Evolutionary conservation across 352 stramenopile species (phyloP), one percentile per base, ranked within the genome.

Genomic region (Globisporangium sylvaticum): DNA sequence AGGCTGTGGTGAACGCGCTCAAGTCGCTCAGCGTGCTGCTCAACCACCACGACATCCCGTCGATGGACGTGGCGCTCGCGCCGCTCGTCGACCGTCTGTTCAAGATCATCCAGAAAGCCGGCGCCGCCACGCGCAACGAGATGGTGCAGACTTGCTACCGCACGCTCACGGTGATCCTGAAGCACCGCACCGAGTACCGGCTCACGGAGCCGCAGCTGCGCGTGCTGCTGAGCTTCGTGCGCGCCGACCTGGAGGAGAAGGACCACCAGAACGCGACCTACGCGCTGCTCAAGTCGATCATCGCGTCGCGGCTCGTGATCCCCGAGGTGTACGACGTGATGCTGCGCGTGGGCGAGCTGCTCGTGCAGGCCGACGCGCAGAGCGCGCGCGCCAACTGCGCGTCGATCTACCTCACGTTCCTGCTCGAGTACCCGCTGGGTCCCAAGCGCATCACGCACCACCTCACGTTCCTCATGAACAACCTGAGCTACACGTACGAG

Each of bases 281-380:
- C 69, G 80, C 89, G 48, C 78, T 98, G 58, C 79, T 98, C 5
- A 98, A 98, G 68, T 84, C 90, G 20, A 93, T 99, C 62, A 84
- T 95, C 44, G 86, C 88, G 32, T 96, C 90, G 6, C 90, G 82
- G 24, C 95, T 97, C 34, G 85, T 98, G 14, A 96, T 98, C 55
- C 80, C 94, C 53, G 95, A 98, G 71, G 88, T 98, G 64, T 99
- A 98, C 75, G 96, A 99, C 71, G 81, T 98, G 15, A 98, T 98
- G 81, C 86, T 98, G 54, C 90, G 88, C 58, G 85, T 98, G 25
- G 88, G 97, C 7, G 91, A 98, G 76, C 81, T 98, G 58, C 81
- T 97, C 24, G 94, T 98, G 55, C 91, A 97, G 66, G 98, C 90
- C 68, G 90, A 98, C 52, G 91, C 94, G 18, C 76, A 86, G 57